Base-by-base conservation (phyloP, 2,329 filamentous ascomycete genomes). In the Xylariaceae sp. region DNA sequence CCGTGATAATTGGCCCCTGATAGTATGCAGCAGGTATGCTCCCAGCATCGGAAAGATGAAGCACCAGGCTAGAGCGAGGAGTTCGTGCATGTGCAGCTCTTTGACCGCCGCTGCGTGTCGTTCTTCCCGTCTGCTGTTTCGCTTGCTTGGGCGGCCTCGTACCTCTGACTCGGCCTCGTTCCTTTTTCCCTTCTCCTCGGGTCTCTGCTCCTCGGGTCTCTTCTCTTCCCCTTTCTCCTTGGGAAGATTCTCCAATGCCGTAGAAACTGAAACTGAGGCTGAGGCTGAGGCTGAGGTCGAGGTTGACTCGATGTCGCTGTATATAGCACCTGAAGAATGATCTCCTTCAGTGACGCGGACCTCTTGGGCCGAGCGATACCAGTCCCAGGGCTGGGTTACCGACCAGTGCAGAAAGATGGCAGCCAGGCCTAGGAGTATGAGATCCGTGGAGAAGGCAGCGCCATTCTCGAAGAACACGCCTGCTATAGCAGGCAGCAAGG, bases 321-420 rank as follows among this genome's bases (percentile, higher is more conserved):
- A 71, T 6, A 73, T 72, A 12, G 66, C 63, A 35, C 74, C 75
- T 2, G 67, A 55, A 42, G 66, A 68, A 12, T 67, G 62, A 66
- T 83, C 76, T 45, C 83, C 77, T 29, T 73, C 71, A 12, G 63
- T 55, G 30, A 80, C 72, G 34, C 81, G 79, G 39, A 87, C 72
- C 54, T 81, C 75, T 65, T 88, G 87, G 0, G 87, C 85, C 2
- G 85, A 83, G 61, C 82, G 78, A 70, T 91, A 91, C 87, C 87
- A 91, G 51, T 83, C 77, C 91, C 92, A 97, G 63, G 92, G 92
- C 62, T 94, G 77, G 53, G 89, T 86, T 43, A 96, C 87, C 47
- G 89, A 91, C 89, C 91, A 96, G 68, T 96, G 91, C 58, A 97
- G 76, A 65, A 96, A 95, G 44, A 96, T 80, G 3, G 87, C 89